Percentiles rank a stretch among this genome's conserved stretches.
Evolutionary conservation across 129 eudicot species (phyloP).

Genomic region (Cynara cardunculus): DNA sequence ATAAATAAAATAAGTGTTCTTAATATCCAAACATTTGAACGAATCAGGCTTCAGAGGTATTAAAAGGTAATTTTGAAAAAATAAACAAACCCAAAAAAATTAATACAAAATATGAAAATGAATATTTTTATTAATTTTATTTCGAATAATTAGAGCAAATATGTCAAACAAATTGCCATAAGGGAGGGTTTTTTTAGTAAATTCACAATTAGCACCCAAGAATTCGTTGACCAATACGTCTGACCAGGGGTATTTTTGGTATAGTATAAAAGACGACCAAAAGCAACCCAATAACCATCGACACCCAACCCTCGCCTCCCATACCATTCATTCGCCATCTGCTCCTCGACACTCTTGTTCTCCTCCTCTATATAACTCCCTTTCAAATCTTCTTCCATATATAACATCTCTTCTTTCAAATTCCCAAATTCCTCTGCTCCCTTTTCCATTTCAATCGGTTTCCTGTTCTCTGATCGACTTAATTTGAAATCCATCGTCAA

Average conservation of each 20-base stretch:
- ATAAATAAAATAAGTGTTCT: too few relatives aligned
- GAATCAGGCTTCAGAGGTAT: too few relatives aligned
- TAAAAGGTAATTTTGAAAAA: too few relatives aligned
- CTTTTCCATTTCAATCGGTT: neutral
- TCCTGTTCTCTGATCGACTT: neutral
- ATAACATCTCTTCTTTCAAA: constrained; percentile 10
- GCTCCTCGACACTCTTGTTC: neutral
- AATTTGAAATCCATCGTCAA: neutral
- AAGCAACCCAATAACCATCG: neutral
- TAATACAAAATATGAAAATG: too few relatives aligned
- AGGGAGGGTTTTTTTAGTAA: neutral
- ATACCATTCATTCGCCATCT: neutral
- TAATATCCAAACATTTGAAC: too few relatives aligned
- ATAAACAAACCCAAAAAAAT: too few relatives aligned
- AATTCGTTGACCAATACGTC: neutral
- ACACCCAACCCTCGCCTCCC: constrained; percentile 3
- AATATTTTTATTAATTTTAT: too few relatives aligned
- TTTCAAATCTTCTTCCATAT: neutral
- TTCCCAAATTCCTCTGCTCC: neutral
- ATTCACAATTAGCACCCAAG: neutral
- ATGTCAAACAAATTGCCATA: too few relatives aligned
- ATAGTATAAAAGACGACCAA: neutral
- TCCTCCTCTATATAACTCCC: constrained; percentile 5
- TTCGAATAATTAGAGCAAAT: too few relatives aligned
- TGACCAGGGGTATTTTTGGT: neutral